Base-by-base conservation (phyloP, 768 basidiomycete genomes). In the Lactifluus echinatus region DNA sequence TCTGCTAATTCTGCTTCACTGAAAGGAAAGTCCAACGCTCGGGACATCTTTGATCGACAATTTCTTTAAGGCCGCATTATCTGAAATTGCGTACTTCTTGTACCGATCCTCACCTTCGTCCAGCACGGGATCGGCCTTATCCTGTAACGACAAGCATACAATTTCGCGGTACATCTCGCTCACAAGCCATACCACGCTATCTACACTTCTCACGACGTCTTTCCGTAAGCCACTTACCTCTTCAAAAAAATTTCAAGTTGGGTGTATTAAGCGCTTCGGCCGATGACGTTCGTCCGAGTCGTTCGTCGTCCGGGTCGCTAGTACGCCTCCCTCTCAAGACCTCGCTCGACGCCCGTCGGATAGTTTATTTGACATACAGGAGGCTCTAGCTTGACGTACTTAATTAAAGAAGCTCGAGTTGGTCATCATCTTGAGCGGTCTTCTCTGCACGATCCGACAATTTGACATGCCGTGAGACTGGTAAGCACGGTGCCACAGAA, bases 1-100 rank as follows among this genome's bases (percentile, higher is more conserved):
- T 23, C n/a, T 26, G 17, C 37, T 37, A 31, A 37, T 40, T 39
- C 3, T 52, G 28, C 31, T 47, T 39, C 45, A 31, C 28, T 33
- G 21, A 26, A 23, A 19, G n/a, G 50, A 46, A 31, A 10, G 2
- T 37, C 10, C 21, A 12, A 12, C 1, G 14, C 43, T 40, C 23
- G 21, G 44, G 28, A 50, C 33, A 31, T 11, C 46, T 37, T 43
- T 58, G 57, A 58, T 58, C 57, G 57, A 53, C 57, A 26, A 28
- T 42, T 53, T 47, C 19, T 31, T 36, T 15, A 56, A 53, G 17
- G 37, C 57, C 51, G 57, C 46, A 34, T n/a, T 53, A 43, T 42
- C 26, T 34, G 28, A 52, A 44, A 39, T 14, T 31, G 31, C 6
- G 4, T 4, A 45, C 45, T 53, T 58, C 57, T 42, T 48, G 40